These are phyloP conservation scores for Prosopis cineraria DNA, from an alignment of 306 rosid genomes.

Conservation along the genomic window DNA sequence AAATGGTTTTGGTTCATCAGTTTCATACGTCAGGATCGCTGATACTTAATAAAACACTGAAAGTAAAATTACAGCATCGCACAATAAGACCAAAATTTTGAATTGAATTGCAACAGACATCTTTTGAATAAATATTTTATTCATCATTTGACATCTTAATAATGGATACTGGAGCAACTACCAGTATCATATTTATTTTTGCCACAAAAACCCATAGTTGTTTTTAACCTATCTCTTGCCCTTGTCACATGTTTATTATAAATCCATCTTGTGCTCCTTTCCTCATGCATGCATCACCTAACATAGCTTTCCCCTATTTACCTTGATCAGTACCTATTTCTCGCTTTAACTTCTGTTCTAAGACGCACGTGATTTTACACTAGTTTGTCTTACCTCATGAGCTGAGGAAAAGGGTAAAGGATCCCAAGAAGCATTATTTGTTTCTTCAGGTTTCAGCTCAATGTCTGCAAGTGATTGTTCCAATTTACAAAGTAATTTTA, in stretches of 20 bases:
- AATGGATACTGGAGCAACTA: constrained; percentile 19
- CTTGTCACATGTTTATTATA: not conserved
- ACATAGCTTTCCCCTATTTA: not conserved
- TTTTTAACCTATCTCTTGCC: constrained; percentile 9
- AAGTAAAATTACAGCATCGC: constrained; percentile 12
- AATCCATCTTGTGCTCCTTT: constrained; percentile 8
- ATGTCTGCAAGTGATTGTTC: constrained; percentile 74
- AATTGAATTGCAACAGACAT: constrained; percentile 17
- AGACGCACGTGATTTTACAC: not conserved
- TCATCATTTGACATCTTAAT: constrained; percentile 14
- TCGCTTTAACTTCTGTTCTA: not conserved
- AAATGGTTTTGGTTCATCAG: constrained; percentile 17
- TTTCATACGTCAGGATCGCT: constrained; percentile 27
- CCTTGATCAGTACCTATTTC: not conserved
- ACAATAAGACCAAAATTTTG: not conserved
- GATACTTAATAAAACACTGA: constrained; percentile 24
- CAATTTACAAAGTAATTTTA: constrained; percentile 75
- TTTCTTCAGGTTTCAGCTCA: constrained; percentile 63
- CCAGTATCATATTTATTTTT: not conserved
- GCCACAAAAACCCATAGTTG: not conserved
- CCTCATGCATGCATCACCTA: not conserved
- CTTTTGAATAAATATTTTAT: constrained; percentile 19
- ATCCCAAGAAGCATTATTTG: constrained; percentile 52
- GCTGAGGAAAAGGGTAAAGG: constrained; percentile 47
- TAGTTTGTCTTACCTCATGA: constrained; percentile 61